Evolutionary conservation across 495 filamentous ascomycete species (phyloP), one percentile per base, ranked within the genome.

Genomic region (Tuber indicum): DNA sequence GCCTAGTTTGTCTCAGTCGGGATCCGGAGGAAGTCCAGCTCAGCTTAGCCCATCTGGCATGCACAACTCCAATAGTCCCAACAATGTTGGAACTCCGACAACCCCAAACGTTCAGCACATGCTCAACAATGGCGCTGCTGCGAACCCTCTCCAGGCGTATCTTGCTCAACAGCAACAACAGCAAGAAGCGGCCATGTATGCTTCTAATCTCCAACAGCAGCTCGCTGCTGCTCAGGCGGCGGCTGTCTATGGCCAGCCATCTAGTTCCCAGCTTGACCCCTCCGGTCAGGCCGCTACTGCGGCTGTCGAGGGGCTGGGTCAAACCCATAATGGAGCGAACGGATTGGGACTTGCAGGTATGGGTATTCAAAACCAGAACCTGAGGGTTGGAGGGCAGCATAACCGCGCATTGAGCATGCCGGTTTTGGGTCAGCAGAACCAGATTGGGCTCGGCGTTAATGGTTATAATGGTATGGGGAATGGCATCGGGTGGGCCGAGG

Each of bases 121-220:
- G 12, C 89, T 97, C 76, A 89, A 97, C 83, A 95, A 95, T 84
- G 89, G 88, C 58, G 90, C 90, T 45, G 87, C 87, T 75, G 94
- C 89, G 87, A 99, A 99, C 84, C 96, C 96, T 0, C 85, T 99
- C 84, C 93, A 97, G 84, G 91, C 94, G 72, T 93, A 92, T 42
- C 92, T 95, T 83, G 91, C 92, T 36, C 89, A 91, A 52, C 84
- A 87, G 70, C 89, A 94, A 76, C 90, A 91, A 69, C 89, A 91
- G 71, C 89, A 90, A 72, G 87, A 89, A 78, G 87, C 87, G 69
- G 85, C 87, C 16, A 81, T 87, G 46, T 91, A 87, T 74, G 82
- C 77, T 44, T 78, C 75, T 26, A 81, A 83, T 62, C 84, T 85
- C 74, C 90, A 91, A 75, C 89, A 91, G 47, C 89, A 91, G 75